A percentile compares a stretch with the other conserved stretches of the same genome.
Conservation (phyloP, 768 basidiomycete genomes). For the Auriscalpium vulgare region DNA sequence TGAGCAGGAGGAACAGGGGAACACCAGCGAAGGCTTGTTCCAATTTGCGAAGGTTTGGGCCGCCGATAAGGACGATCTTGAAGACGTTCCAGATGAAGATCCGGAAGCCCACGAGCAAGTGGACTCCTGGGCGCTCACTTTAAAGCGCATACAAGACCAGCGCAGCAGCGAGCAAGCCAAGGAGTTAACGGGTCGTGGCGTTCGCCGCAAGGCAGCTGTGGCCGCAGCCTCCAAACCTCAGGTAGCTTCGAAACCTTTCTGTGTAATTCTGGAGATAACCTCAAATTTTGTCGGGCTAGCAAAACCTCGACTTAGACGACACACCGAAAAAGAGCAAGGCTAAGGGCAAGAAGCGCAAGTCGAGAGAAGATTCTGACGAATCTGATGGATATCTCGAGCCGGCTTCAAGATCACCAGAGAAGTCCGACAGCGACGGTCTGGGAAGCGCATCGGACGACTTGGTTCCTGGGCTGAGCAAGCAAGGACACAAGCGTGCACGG, state of each 20-base stretch:
- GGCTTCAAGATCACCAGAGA: conserved; percentile 2
- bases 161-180: conserved; percentile 40
- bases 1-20: conserved; percentile 37
- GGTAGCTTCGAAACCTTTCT: conserved; percentile 24
- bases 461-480: conserved; percentile 2
- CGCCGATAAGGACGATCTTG: conserved; percentile 62
- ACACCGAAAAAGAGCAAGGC: conserved; percentile 27
- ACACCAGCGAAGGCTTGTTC: conserved; percentile 55
- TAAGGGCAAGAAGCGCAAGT: conserved; percentile 26
- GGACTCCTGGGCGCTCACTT: conserved; percentile 78
- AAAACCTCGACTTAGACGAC: conserved; percentile 27
- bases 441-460: background rate
- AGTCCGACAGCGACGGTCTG: background rate
- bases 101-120: conserved; percentile 36
- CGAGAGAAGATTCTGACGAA: conserved; percentile 29
- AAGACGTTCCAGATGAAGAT: conserved; percentile 53
- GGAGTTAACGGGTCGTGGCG: conserved; percentile 64
- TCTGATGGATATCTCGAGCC: conserved; percentile 31
- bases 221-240: conserved; percentile 21
- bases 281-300: conserved; percentile 11
- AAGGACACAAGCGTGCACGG: no score
- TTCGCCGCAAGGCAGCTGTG: conserved; percentile 61
- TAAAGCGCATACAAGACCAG: conserved; percentile 40
- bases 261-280: background rate
- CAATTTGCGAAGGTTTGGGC: conserved; percentile 92